Evolutionary conservation across 2,329 filamentous ascomycete genomes (phyloP), one percentile per base, ranked within the genome.

Genomic region (Neofusicoccum umdonicola): DNA sequence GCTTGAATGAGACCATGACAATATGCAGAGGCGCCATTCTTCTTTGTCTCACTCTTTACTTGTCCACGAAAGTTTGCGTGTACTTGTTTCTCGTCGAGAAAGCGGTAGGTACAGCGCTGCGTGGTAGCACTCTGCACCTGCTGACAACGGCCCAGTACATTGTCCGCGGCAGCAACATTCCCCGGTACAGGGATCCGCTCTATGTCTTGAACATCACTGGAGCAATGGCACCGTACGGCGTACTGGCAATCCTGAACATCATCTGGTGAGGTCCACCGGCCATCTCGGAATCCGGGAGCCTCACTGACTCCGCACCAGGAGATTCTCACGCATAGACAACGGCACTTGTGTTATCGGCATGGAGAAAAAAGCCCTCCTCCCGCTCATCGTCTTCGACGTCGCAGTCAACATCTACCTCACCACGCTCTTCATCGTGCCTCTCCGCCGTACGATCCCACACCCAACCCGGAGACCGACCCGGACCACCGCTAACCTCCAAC

Each of bases 381-480:
- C 86, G 0, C 79, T 90, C 12, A 86, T 90, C 50, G 77, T 78
- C 0, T 87, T 88, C 67, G 87, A 89, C 67, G 76, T 86, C 12
- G 68, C 87, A 1, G 82, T 87, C 64, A 89, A 89, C 69, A 82
- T 88, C 22, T 89, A 88, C 68, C 77, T 89, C 1, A 89, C 86
- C 0, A 77, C 83, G 4, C 77, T 89, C n/a, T 89, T 90, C 71
- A 75, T 90, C 2, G 77, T 85, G n/a, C 86, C 86, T 2, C 71
- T 89, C 1, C 83, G 81, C 66, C 79, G 50, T 45, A 50, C 22
- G 54, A 22, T 22, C 11, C 37, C 13, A 13, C 13, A 22, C 19
- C 12, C 12, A 22, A 17, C 11, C 31, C 13, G 12, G 17, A 22
- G 15, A 13, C n/a, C 15, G 2, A 12, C 22, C 3, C 3, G 19